Base-by-base conservation (phyloP, 768 basidiomycete genomes). In the Russula earlei region DNA sequence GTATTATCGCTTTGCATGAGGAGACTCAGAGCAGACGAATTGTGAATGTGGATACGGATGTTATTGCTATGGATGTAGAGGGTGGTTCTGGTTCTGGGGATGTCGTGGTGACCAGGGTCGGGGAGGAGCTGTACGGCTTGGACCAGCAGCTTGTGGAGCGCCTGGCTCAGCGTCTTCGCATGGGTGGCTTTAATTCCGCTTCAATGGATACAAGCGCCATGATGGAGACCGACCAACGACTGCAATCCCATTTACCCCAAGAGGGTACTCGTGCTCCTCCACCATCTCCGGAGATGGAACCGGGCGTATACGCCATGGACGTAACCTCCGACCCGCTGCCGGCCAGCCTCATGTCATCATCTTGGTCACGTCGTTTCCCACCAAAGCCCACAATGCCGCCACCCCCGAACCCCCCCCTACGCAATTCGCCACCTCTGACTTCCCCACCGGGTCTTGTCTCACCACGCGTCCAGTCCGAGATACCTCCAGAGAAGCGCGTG, bases 211-310 rank as follows among this genome's bases (percentile, higher is more conserved):
- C 52, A 24, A 37, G 27, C 36, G 25, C 33, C 20, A 25, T 17
- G 17, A 54, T 17, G 22, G 41, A 36, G 46, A 15, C 12, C 25
- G 33, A 34, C 33, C 31, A 31, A 10, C 31, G 37, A n/a, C 20
- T n/a, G 20, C 47, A 8, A 38, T 42, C 29, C 7, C 25, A 14
- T 15, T 25, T 44, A 38, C 56, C 56, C 34, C 52, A 37, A 31
- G 56, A 49, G 41, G 56, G 56, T 44, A 58, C 52, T n/a, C 56
- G 56, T 29, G 56, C 56, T 17, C 56, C 56, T 33, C 56, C 56
- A n/a, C 52, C 56, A 19, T 58, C 56, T 2, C 56, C 56, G 34
- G 56, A 58, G 56, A 58, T 54, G 56, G 52, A 43, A n/a, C 22
- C 52, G n/a, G 25, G 52, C 8, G 40, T 24, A 17, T 42, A 49